phyloP scores from a whole-genome alignment of 306 rosid species.

The Begonia masoniana region DNA sequence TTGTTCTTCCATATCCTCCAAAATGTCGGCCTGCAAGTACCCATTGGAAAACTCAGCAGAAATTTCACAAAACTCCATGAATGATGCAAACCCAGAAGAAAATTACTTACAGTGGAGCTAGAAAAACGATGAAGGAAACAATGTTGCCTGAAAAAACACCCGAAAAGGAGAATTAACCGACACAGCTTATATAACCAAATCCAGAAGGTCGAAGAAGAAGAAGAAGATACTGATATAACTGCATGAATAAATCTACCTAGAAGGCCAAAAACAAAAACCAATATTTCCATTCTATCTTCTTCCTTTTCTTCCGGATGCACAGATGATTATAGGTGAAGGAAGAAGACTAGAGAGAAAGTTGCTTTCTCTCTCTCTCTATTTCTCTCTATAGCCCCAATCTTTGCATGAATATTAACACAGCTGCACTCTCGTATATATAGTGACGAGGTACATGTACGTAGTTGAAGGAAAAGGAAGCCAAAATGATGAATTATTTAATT shows the following conservation, averaged over 20 bases:
- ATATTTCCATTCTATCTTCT: no score
- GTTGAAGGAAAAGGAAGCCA: no score
- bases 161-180: not conserved
- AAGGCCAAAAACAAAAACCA: constrained; percentile 2
- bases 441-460: no score
- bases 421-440: no score
- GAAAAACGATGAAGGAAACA: constrained; percentile 56
- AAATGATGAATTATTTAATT: no score
- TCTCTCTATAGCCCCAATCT: not conserved
- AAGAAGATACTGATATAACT: no score
- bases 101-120: constrained; percentile 74
- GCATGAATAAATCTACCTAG: not conserved
- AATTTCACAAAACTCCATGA: not conserved
- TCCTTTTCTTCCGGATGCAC: no score
- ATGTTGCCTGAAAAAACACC: constrained; percentile 40
- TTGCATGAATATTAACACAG: constrained; percentile 7
- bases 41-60: not conserved
- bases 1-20: constrained; percentile 64
- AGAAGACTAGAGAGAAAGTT: no score
- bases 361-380: not conserved
- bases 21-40: constrained; percentile 51
- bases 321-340: no score
- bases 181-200: no score
- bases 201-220: no score
- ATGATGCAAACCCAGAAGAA: not conserved